A percentile compares a stretch with the other conserved stretches of the same genome.
phyloP scores from a whole-genome alignment of 805 yeast species.

The Helenozyma baotianmanensis region DNA sequence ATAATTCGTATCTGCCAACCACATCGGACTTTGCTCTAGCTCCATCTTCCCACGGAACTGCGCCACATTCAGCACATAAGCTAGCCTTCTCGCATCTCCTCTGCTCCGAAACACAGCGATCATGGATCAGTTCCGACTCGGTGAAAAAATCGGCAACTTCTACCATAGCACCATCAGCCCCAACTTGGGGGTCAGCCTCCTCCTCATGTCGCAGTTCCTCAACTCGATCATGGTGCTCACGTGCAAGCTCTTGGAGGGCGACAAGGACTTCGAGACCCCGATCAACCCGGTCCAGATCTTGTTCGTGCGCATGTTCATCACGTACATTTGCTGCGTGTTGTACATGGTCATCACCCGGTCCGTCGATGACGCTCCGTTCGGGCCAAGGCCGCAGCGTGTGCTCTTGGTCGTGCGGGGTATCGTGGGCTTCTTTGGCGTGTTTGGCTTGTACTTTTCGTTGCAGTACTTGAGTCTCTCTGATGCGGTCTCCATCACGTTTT shows the following conservation, averaged over 20 bases:
- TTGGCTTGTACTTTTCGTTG: slow-evolving; percentile 70
- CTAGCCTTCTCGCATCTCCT: too few species aligned
- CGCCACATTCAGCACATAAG: too few species aligned
- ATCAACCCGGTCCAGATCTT: slow-evolving; percentile 77
- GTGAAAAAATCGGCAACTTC: too few species aligned
- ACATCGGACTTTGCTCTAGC: too few species aligned
- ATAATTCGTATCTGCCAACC: too few species aligned
- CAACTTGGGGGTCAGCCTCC: slow-evolving; percentile 48
- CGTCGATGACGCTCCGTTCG: slow-evolving; percentile 63
- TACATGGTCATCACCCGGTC: slow-evolving; percentile 49
- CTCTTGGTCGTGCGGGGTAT: slow-evolving; percentile 59
- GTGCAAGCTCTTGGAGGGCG: slow-evolving; percentile 70
- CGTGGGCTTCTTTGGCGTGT: slow-evolving; percentile 72
- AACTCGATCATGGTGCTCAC: slow-evolving; percentile 73
- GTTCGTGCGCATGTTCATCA: slow-evolving; percentile 71
- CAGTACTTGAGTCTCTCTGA: slow-evolving; percentile 74
- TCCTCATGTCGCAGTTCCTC: slow-evolving; percentile 63
- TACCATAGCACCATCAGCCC: slow-evolving; percentile 9
- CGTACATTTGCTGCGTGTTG: slow-evolving; percentile 52
- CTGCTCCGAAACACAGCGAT: too few species aligned
- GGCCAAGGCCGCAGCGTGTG: slow-evolving; percentile 55
- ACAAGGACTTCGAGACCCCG: slow-evolving; percentile 52
- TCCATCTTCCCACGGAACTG: too few species aligned
- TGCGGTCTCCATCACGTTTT: slow-evolving; percentile 73
- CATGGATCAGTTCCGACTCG: too few species aligned